phyloP scores from a whole-genome alignment of 129 eudicot species.

The Centrapalus pauciflorus region DNA sequence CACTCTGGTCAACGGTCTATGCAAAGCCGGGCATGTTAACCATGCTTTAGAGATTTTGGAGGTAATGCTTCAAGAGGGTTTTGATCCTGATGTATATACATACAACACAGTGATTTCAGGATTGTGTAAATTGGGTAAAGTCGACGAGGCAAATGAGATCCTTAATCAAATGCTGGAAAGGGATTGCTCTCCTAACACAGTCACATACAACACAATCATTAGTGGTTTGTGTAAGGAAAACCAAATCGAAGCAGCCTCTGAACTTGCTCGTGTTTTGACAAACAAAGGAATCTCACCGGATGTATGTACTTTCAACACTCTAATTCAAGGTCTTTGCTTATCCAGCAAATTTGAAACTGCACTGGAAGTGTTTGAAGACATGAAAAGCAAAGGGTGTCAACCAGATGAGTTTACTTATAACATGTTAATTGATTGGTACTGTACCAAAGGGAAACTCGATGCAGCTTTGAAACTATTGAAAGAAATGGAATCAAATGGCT shows the following conservation, averaged over 20 bases:
- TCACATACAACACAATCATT: constrained; percentile 79
- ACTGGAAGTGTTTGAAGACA: constrained; percentile 53
- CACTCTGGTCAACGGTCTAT: constrained; percentile 67
- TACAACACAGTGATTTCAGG: constrained; percentile 84
- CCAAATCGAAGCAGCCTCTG: constrained; percentile 77
- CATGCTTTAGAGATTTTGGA: constrained; percentile 81
- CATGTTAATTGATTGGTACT: constrained; percentile 72
- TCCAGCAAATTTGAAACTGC: constrained; percentile 49
- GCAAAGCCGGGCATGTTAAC: constrained; percentile 67
- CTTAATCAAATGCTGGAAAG: constrained; percentile 64
- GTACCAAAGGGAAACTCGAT: constrained; percentile 66
- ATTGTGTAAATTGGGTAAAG: constrained; percentile 64
- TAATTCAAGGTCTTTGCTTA: constrained; percentile 83
- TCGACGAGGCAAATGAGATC: constrained; percentile 64
- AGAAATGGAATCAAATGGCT: constrained; percentile 82
- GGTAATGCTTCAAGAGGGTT: constrained; percentile 77
- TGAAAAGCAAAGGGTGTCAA: constrained; percentile 71
- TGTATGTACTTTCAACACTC: constrained; percentile 76
- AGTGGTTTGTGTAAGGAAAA: constrained; percentile 81
- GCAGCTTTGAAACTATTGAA: constrained; percentile 55
- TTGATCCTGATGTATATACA: constrained; percentile 65
- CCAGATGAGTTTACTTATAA: constrained; percentile 91
- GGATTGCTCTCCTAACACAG: constrained; percentile 61
- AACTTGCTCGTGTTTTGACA: constrained; percentile 57
- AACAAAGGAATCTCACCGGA: constrained; percentile 72